Percentiles rank a stretch among this genome's conserved stretches.
Evolutionary conservation across 257 asterid species (phyloP).

Genomic region (Cruciata laevipes): DNA sequence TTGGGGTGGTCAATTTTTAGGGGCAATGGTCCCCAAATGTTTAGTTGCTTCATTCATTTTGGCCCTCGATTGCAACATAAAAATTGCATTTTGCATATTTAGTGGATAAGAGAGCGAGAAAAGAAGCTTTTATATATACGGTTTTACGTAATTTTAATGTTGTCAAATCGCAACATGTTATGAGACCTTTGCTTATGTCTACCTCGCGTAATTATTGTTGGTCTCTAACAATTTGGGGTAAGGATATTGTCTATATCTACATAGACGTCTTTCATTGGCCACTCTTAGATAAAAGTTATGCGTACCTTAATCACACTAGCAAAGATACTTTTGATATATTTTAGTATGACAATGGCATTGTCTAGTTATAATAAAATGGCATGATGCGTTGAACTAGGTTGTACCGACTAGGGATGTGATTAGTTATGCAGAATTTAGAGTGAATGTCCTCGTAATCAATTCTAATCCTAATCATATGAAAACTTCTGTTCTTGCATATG

Average conservation of each 20-base stretch:
- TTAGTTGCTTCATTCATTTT: constrained; percentile 9
- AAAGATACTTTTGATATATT: neutral
- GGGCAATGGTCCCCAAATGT: constrained; percentile 13
- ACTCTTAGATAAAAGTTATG: neutral
- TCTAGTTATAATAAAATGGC: too few species aligned
- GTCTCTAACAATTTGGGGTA: neutral
- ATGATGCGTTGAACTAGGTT: too few species aligned
- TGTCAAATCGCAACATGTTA: neutral
- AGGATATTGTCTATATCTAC: neutral
- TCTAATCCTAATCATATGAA: too few species aligned
- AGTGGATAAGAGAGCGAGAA: neutral
- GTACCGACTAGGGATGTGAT: too few species aligned
- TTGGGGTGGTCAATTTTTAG: constrained; percentile 19
- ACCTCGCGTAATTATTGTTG: constrained; percentile 2
- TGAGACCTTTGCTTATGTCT: neutral
- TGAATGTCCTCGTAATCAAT: too few species aligned
- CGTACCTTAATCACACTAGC: neutral
- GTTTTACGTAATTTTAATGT: neutral
- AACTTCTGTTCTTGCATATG: too few species aligned
- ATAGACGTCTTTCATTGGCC: neutral
- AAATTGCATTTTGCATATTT: neutral
- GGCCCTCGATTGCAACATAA: neutral
- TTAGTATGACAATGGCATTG: too few species aligned
- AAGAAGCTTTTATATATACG: neutral
- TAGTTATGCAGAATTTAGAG: too few species aligned